Percentiles rank a stretch among this genome's conserved stretches.
phyloP scores from a whole-genome alignment of 2,329 filamentous ascomycete species.

The Phialophora chinensis region DNA sequence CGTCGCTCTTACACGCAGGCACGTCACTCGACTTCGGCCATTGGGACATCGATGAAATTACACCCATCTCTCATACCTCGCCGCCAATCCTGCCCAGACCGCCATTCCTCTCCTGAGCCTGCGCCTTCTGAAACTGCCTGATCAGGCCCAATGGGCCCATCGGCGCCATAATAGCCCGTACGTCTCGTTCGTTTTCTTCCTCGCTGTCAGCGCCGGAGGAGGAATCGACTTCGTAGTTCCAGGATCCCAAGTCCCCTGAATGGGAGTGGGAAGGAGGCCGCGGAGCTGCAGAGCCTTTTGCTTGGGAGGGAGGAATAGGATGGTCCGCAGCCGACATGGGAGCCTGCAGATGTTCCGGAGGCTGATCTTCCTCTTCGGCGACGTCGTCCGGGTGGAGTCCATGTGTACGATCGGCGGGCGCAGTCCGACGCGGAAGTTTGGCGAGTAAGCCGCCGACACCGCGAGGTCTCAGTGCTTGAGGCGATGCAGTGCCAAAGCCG shows the following conservation, averaged over 20 bases:
- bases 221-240: conserved; percentile 47
- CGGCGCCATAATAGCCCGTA: conserved; percentile 48
- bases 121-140: conserved; percentile 70
- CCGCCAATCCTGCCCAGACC: conserved; percentile 21
- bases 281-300: not conserved
- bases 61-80: not conserved
- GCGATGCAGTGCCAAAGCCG: conserved; percentile 38
- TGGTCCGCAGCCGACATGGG: not conserved
- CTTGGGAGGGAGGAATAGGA: not conserved
- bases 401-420: conserved; percentile 9
- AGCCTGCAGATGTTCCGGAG: not conserved
- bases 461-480: conserved; percentile 27
- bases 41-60: not conserved
- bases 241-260: conserved; percentile 44
- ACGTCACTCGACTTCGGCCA: too few relatives aligned
- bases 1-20: not conserved
- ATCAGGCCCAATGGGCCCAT: conserved; percentile 69
- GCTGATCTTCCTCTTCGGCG: conserved; percentile 29
- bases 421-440: conserved; percentile 8
- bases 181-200: conserved; percentile 51
- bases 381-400: conserved; percentile 23
- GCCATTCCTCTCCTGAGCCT: conserved; percentile 43
- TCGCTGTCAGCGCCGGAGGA: conserved; percentile 51
- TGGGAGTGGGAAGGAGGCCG: not conserved
- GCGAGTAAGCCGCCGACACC: conserved; percentile 13